A percentile compares a stretch with the other conserved stretches of the same genome.
Evolutionary conservation across 2,329 filamentous ascomycete genomes (phyloP).

Genomic region (Ophiostoma sp.): DNA sequence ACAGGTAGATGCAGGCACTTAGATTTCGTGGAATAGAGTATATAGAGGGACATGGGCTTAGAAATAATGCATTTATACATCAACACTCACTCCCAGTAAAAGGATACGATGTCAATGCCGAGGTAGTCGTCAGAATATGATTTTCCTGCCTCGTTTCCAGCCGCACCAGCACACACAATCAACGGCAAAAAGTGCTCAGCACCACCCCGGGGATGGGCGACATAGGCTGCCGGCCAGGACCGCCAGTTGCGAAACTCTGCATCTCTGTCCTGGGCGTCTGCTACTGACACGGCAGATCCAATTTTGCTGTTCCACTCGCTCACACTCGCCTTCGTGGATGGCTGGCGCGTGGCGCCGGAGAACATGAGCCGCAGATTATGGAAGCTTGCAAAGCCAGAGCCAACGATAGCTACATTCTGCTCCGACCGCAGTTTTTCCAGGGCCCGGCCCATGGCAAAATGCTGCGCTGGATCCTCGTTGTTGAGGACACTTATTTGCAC

Average conservation of each 20-base stretch:
- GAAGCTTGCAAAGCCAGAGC: constrained; percentile 55
- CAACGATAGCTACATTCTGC: constrained; percentile 48
- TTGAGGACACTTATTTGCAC: constrained; percentile 53
- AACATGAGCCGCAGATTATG: constrained; percentile 51
- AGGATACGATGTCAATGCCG: constrained; percentile 49
- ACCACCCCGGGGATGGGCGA: constrained; percentile 49
- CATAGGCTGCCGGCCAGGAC: constrained; percentile 42
- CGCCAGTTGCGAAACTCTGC: constrained; percentile 44
- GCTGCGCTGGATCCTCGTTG: constrained; percentile 45
- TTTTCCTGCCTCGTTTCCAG: constrained; percentile 39
- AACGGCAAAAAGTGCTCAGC: constrained; percentile 57
- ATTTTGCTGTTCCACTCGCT: constrained; percentile 45
- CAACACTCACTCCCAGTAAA: constrained; percentile 43
- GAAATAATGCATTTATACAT: not conserved
- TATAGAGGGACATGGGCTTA: not conserved
- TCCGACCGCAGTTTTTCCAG: constrained; percentile 44
- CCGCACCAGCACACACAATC: constrained; percentile 51
- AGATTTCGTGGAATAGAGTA: too few species aligned
- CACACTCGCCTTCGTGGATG: constrained; percentile 30
- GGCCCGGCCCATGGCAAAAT: constrained; percentile 50
- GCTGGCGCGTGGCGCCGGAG: constrained; percentile 25
- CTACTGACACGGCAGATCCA: constrained; percentile 37
- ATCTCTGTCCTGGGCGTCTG: constrained; percentile 35
- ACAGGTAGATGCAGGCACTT: too few species aligned
- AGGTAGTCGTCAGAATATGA: constrained; percentile 46